These are phyloP conservation scores for Tricholoma flavovirens DNA, from an alignment of 768 basidiomycete genomes.

Conservation along the genomic window DNA sequence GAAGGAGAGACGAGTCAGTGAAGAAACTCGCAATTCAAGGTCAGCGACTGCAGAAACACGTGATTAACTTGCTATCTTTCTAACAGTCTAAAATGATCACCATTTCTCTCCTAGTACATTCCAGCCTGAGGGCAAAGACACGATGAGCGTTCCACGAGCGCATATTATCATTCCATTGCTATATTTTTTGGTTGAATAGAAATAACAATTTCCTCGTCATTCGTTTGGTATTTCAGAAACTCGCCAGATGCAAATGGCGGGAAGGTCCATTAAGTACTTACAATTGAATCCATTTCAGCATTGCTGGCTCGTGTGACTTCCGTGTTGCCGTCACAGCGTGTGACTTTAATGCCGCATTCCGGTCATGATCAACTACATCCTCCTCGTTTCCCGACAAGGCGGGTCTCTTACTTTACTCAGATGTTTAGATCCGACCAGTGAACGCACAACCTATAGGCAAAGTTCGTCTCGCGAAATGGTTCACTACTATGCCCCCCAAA, in stretches of 20 bases:
- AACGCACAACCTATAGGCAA: constrained; percentile 54
- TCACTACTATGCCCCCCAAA: constrained; percentile 88
- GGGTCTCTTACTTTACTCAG: constrained; percentile 18
- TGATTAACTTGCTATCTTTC: too few species aligned
- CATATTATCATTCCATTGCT: too few species aligned
- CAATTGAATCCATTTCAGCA: background rate
- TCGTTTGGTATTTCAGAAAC: too few species aligned
- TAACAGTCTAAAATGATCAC: too few species aligned
- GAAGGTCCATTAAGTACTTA: background rate
- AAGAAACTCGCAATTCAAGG: background rate
- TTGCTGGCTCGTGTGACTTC: too few species aligned
- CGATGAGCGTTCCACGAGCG: too few species aligned
- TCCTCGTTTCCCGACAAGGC: constrained; percentile 97
- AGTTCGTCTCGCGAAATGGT: constrained; percentile 98
- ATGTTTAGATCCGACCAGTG: constrained; percentile 4
- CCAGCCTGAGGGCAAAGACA: too few species aligned
- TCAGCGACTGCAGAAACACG: too few species aligned
- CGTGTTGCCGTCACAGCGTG: background rate
- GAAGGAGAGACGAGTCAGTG: background rate
- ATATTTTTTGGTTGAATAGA: too few species aligned
- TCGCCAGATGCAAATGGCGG: too few species aligned
- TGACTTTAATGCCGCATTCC: background rate
- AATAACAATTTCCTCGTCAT: too few species aligned
- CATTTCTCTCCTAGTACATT: too few species aligned
- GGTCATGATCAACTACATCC: constrained; percentile 91